Conservation (phyloP, 2,329 filamentous ascomycete genomes). For the Xylariaceae sp. region DNA sequence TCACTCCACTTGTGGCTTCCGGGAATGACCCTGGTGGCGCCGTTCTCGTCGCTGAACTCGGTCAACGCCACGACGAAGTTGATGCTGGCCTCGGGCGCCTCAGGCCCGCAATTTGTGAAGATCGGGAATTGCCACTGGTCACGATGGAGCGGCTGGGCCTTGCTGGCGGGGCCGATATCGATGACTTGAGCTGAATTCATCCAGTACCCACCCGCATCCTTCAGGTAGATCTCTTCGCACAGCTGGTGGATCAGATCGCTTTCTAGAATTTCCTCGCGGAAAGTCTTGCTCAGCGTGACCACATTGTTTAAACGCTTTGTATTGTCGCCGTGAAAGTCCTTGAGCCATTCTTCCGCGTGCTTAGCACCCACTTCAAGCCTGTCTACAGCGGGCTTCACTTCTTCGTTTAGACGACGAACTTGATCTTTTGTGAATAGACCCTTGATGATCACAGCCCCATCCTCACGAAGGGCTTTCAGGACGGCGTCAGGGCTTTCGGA, state of each 20-base stretch:
- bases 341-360: conserved; percentile 19
- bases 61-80: conserved; percentile 36
- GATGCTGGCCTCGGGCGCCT: conserved; percentile 31
- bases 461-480: conserved; percentile 5
- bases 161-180: conserved; percentile 30
- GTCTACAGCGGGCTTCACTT: conserved; percentile 29
- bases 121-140: conserved; percentile 35
- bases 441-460: conserved; percentile 35
- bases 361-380: conserved; percentile 22
- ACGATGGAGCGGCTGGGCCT: conserved; percentile 34
- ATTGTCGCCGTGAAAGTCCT: conserved; percentile 32
- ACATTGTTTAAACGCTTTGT: conserved; percentile 32
- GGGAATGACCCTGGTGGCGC: conserved; percentile 37
- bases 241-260: conserved; percentile 34
- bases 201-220: conserved; percentile 35
- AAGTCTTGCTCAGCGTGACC: conserved; percentile 30
- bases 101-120: conserved; percentile 30
- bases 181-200: conserved; percentile 29
- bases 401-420: conserved; percentile 27
- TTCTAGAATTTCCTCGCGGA: conserved; percentile 35
- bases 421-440: conserved; percentile 28
- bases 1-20: conserved; percentile 33
- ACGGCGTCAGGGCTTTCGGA: conserved; percentile 17
- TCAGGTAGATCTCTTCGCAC: conserved; percentile 28
- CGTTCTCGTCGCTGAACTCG: conserved; percentile 34